Evolutionary conservation across 176 grass and related monocot genomes (phyloP).

Genomic region (Cocos nucifera): DNA sequence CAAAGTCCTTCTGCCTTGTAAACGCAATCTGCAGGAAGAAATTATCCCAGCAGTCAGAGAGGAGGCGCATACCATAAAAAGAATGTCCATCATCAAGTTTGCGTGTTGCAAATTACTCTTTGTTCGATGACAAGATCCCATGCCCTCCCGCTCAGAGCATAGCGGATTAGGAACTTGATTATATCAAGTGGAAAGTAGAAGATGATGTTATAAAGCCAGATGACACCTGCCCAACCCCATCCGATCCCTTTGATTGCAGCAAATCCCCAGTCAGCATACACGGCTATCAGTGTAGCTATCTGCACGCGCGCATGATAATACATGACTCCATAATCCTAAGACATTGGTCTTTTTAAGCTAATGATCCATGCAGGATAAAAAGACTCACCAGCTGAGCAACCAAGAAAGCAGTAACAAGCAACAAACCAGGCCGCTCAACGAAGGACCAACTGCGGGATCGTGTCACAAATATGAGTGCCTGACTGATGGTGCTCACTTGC

Average conservation of each 20-base stretch:
- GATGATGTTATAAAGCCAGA: conserved; percentile 82
- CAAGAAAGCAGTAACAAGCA: conserved; percentile 70
- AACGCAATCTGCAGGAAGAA: conserved; percentile 50
- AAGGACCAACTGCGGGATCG: conserved; percentile 89
- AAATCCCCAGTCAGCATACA: conserved; percentile 71
- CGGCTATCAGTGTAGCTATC: conserved; percentile 78
- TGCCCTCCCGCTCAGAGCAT: conserved; percentile 62
- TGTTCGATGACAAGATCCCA: conserved; percentile 84
- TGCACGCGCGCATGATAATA: background rate
- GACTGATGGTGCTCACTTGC: conserved; percentile 88
- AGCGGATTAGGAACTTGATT: conserved; percentile 83
- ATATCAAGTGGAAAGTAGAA: conserved; percentile 76
- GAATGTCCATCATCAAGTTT: background rate
- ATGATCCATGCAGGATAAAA: background rate
- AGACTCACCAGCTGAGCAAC: conserved; percentile 61
- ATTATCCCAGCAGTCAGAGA: background rate
- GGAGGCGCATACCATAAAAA: background rate
- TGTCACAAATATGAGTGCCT: conserved; percentile 87
- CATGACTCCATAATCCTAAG: too few species aligned
- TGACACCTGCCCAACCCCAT: conserved; percentile 85
- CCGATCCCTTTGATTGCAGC: conserved; percentile 80
- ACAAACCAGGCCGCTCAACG: conserved; percentile 68
- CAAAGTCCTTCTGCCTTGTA: conserved; percentile 81
- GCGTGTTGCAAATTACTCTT: conserved; percentile 42
- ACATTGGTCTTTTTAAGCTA: too few species aligned